Base-by-base conservation (phyloP, 176 grass and related monocot genomes). In the Stipa capillata region DNA sequence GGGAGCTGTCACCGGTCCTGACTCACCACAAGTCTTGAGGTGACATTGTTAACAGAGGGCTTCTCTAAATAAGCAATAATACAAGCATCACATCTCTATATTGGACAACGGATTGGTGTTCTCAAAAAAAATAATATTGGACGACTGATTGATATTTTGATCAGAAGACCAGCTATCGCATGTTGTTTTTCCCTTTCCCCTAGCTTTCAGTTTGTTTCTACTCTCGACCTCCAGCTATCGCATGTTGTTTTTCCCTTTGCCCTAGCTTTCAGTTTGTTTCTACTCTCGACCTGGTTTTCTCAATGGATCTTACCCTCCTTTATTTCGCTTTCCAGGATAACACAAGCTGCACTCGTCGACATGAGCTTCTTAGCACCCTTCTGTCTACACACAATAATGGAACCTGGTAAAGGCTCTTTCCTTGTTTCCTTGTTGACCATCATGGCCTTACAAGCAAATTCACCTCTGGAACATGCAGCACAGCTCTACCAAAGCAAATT, bases 281-380 rank as follows among this genome's bases (percentile, higher is more conserved):
- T 50, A 59, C 15, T 48, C 32, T 33, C 5, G 28, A 69, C 4
- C 68, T 50, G 54, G 44, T 84, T 82, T 77, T 81, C 48, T 72
- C 55, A 78, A 20, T 56, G 72, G 18, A 79, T 72, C 56, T 86
- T 85, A 64, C 10, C 53, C 29, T 65, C 23, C 31, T 68, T 43
- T 78, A 12, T 54, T 77, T 83, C 82, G 8, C 42, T 79, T 58
- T 85, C 67, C 74, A 98, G 95, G 75, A 87, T 72, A 52, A 69
- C 43, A 85, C 29, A 54, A 94, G 63, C 50, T 81, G 83, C 49
- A 62, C 77, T 42, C 87, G 87, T 40, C 77, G 90, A 79, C 81
- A 81, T 39, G 95, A 92, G 62, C 87, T 98, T 87, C 45, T 94
- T 57, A 71, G 70, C 73, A 49, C 56, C 37, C 79, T 98, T 74